Evolutionary conservation across 1,284 basidiomycete genomes (phyloP).

Genomic region (Ceratobasidium sp.): DNA sequence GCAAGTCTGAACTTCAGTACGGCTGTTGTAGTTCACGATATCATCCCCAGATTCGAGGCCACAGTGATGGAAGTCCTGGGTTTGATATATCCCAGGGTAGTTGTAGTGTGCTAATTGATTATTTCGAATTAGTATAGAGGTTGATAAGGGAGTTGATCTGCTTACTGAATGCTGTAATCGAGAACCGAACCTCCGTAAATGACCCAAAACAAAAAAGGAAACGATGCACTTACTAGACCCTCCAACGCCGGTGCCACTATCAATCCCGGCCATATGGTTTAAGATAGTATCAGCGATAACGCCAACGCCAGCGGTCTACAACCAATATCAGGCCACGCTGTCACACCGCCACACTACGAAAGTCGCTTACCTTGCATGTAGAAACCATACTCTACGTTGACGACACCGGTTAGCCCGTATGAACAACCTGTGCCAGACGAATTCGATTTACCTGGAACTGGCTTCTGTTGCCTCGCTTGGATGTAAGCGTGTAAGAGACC

Average conservation of each 20-base stretch:
- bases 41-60: conserved; percentile 39
- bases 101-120: conserved; percentile 44
- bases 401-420: conserved; percentile 29
- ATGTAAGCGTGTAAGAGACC: conserved; percentile 60
- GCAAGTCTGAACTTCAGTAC: conserved; percentile 66
- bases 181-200: not conserved
- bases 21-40: conserved; percentile 59
- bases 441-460: conserved; percentile 59
- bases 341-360: not conserved
- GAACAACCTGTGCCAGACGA: conserved; percentile 57
- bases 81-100: conserved; percentile 46
- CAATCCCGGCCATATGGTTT: conserved; percentile 46
- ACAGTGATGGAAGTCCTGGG: conserved; percentile 47
- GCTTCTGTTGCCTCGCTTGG: conserved; percentile 48
- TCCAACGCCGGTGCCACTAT: conserved; percentile 44
- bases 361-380: conserved; percentile 35
- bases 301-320: conserved; percentile 45
- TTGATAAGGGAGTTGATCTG: not conserved
- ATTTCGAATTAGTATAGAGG: not conserved
- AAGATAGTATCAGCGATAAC: conserved; percentile 47
- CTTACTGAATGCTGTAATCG: conserved; percentile 40
- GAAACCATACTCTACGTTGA: conserved; percentile 46
- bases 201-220: not conserved
- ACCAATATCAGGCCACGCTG: not conserved
- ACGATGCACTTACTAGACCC: conserved; percentile 39